A percentile compares a stretch with the other conserved stretches of the same genome.
These are phyloP conservation scores for Calonectria pauciramosa DNA, from an alignment of 2,329 filamentous ascomycete species.

Conservation along the genomic window DNA sequence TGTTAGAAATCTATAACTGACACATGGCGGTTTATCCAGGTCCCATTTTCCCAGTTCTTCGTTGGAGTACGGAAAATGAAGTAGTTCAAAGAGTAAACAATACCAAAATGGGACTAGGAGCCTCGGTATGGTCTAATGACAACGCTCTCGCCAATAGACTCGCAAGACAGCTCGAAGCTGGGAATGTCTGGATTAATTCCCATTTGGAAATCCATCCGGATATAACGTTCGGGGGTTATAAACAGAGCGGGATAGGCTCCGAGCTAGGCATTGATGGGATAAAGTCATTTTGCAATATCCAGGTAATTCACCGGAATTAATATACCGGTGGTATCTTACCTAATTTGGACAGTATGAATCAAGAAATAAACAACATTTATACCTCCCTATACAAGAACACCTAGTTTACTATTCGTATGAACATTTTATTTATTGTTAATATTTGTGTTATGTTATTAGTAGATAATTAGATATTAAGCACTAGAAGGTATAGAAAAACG, in stretches of 20 bases:
- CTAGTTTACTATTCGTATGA: too few species aligned
- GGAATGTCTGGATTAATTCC: constrained; percentile 71
- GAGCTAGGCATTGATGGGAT: constrained; percentile 57
- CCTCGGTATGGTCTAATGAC: constrained; percentile 69
- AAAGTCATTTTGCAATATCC: constrained; percentile 18
- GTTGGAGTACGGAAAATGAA: constrained; percentile 73
- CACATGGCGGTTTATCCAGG: constrained; percentile 2
- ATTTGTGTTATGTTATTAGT: too few species aligned
- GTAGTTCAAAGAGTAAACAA: constrained; percentile 69
- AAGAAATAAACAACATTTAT: too few species aligned
- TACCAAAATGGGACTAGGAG: constrained; percentile 66
- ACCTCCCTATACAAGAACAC: too few species aligned
- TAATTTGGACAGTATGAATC: too few species aligned
- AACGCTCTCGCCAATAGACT: constrained; percentile 63
- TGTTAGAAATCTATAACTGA: too few species aligned
- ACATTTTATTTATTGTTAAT: too few species aligned
- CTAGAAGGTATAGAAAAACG: too few species aligned
- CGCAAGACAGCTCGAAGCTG: constrained; percentile 67
- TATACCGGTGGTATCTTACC: too few species aligned
- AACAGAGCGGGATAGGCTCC: constrained; percentile 59
- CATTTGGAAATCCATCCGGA: constrained; percentile 61
- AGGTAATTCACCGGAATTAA: background rate
- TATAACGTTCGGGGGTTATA: constrained; percentile 59
- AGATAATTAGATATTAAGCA: too few species aligned
- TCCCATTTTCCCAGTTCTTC: constrained; percentile 73